Evolutionary conservation across 768 basidiomycete species (phyloP).

Genomic region (Boletus edulis): DNA sequence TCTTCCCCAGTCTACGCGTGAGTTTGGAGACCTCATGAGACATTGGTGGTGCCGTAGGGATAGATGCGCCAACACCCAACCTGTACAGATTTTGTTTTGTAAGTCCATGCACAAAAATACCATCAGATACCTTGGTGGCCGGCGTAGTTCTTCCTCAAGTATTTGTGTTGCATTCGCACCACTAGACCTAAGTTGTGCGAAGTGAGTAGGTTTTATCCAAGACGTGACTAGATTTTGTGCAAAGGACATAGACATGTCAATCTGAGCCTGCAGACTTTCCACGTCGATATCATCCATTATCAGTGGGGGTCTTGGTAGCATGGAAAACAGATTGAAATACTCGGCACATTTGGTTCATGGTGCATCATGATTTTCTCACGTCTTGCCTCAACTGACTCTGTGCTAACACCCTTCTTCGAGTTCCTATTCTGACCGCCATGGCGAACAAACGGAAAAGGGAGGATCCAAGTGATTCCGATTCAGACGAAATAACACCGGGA

Average conservation of each 20-base stretch:
- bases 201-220: slow-evolving; percentile 64
- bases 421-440: slow-evolving; percentile 9
- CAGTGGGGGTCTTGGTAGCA: too few species aligned
- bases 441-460: slow-evolving; percentile 55
- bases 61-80: slow-evolving; percentile 70
- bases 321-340: too few species aligned
- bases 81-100: slow-evolving; percentile 35
- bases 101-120: background rate
- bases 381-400: background rate
- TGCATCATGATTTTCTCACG: slow-evolving; percentile 26
- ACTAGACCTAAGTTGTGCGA: slow-evolving; percentile 34
- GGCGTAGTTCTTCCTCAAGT: slow-evolving; percentile 63
- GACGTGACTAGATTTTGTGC: slow-evolving; percentile 71
- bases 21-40: slow-evolving; percentile 60
- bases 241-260: slow-evolving; percentile 77
- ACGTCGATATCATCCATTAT: slow-evolving; percentile 54
- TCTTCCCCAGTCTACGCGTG: slow-evolving; percentile 54
- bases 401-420: background rate
- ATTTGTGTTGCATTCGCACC: slow-evolving; percentile 44
- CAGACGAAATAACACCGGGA: slow-evolving; percentile 61
- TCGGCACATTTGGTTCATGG: background rate
- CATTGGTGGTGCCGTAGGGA: slow-evolving; percentile 45
- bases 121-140: slow-evolving; percentile 59
- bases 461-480: slow-evolving; percentile 49
- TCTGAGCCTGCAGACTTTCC: slow-evolving; percentile 76